Evolutionary conservation across 495 filamentous ascomycete genomes (phyloP).

Genomic region (Penicillium coprophilum): DNA sequence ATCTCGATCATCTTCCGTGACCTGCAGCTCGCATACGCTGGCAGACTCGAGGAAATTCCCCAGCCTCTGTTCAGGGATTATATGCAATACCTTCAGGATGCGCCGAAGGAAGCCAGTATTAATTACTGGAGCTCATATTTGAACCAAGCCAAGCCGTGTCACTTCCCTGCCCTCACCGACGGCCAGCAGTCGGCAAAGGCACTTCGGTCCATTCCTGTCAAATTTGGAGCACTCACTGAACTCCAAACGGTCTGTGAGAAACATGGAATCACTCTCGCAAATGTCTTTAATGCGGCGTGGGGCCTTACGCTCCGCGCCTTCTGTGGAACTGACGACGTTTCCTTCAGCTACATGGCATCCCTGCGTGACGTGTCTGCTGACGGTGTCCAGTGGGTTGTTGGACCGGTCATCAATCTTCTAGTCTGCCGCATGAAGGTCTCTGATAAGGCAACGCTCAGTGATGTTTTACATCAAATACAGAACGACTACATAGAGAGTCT

Average conservation of each 20-base stretch:
- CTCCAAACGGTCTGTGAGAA: constrained; percentile 48
- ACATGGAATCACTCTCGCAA: constrained; percentile 50
- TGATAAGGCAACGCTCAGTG: constrained; percentile 22
- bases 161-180: constrained; percentile 51
- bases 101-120: constrained; percentile 39
- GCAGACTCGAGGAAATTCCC: constrained; percentile 29
- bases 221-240: constrained; percentile 27
- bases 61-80: constrained; percentile 57
- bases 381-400: constrained; percentile 48
- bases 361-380: constrained; percentile 50
- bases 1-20: constrained; percentile 50
- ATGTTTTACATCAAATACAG: constrained; percentile 45
- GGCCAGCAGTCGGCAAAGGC: constrained; percentile 21
- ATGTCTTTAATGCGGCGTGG: constrained; percentile 55
- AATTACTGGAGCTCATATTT: constrained; percentile 57
- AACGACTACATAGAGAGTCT: constrained; percentile 51
- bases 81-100: constrained; percentile 45
- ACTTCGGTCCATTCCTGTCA: constrained; percentile 38
- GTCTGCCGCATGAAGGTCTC: constrained; percentile 49
- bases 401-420: constrained; percentile 56
- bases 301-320: constrained; percentile 51
- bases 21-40: constrained; percentile 49
- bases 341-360: constrained; percentile 55
- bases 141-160: constrained; percentile 46
- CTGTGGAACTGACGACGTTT: constrained; percentile 50